Percentiles rank a stretch among this genome's conserved stretches.
phyloP scores from a whole-genome alignment of 116 monocot genomes.

The Posidonia oceanica region DNA sequence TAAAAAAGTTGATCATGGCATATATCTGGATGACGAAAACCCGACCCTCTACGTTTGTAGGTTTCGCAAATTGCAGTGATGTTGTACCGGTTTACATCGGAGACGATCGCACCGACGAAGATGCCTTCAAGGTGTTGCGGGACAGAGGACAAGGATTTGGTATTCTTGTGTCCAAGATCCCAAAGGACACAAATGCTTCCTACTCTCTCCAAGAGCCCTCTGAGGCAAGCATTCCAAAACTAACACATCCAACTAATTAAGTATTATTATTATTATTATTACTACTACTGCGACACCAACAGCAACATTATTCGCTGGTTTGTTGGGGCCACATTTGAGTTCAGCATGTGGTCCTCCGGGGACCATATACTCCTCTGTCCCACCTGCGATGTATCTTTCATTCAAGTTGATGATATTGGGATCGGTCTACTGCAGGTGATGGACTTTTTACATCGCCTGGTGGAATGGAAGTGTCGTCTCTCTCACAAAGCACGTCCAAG shows the following conservation, averaged over 20 bases:
- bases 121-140: conserved; percentile 65
- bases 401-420: no score
- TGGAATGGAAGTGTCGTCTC: conserved; percentile 42
- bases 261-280: no score
- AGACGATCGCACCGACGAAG: conserved; percentile 76
- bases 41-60: background rate
- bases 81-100: conserved; percentile 63
- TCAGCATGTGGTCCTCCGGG: no score
- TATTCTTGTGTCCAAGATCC: conserved; percentile 45
- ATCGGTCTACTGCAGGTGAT: conserved; percentile 11
- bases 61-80: background rate
- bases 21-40: no score
- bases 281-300: no score
- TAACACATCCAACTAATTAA: no score
- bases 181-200: conserved; percentile 56
- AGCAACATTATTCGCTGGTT: no score
- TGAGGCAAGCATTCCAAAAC: conserved; percentile 24
- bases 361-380: no score
- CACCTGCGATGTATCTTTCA: no score
- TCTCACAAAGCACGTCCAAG: conserved; percentile 1
- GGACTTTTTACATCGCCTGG: conserved; percentile 15
- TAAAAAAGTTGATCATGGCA: no score
- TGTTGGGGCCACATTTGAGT: no score
- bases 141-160: conserved; percentile 48
- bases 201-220: conserved; percentile 53